Evolutionary conservation across 805 yeast species (phyloP).

Genomic region (Metschnikowia lunata): DNA sequence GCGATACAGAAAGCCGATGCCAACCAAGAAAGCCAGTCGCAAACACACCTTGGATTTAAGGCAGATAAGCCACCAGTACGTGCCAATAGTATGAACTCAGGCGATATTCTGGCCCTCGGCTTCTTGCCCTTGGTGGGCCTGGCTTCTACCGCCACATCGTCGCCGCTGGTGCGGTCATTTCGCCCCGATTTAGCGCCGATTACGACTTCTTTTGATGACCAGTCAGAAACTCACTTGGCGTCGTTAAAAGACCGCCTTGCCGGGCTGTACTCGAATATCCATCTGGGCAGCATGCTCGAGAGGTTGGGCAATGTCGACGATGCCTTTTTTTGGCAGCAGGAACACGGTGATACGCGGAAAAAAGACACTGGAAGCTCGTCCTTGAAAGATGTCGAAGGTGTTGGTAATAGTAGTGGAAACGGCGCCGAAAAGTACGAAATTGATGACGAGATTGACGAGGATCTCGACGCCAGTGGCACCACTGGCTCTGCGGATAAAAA

Average conservation of each 20-base stretch:
- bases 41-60: slow-evolving; percentile 10
- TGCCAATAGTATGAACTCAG: slow-evolving; percentile 9
- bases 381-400: no score
- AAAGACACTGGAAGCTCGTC: no score
- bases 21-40: slow-evolving; percentile 18
- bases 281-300: slow-evolving; percentile 8
- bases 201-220: slow-evolving; percentile 30
- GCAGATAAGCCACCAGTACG: slow-evolving; percentile 5
- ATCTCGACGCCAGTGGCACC: no score
- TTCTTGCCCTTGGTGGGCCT: slow-evolving; percentile 15
- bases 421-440: no score
- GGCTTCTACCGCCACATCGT: slow-evolving; percentile 22
- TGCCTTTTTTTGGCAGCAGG: background rate
- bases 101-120: slow-evolving; percentile 11
- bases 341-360: background rate
- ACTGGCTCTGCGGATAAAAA: no score
- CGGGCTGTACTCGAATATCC: slow-evolving; percentile 10
- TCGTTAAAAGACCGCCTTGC: slow-evolving; percentile 17
- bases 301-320: slow-evolving; percentile 10
- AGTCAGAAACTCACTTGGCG: slow-evolving; percentile 12
- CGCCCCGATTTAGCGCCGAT: slow-evolving; percentile 36
- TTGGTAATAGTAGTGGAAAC: no score
- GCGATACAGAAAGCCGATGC: slow-evolving; percentile 43
- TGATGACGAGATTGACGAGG: background rate
- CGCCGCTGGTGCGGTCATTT: slow-evolving; percentile 31